A percentile compares a stretch with the other conserved stretches of the same genome.
Conservation (phyloP, 2,329 filamentous ascomycete genomes). For the Hymenoscyphus albidus region DNA sequence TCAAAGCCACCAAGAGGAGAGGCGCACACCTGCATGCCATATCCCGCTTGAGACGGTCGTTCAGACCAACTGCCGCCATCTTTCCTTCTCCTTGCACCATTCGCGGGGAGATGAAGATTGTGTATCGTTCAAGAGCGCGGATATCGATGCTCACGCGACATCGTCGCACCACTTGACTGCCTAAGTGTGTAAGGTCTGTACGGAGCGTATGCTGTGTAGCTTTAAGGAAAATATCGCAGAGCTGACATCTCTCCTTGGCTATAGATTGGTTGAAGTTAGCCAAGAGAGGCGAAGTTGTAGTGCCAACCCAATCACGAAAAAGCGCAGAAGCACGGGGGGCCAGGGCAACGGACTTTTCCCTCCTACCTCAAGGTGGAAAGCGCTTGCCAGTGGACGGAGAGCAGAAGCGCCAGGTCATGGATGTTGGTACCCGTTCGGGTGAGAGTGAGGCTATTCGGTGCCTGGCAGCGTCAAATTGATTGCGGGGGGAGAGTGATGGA, state of each 20-base stretch:
- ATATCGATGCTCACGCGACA: not conserved
- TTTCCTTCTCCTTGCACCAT: not conserved
- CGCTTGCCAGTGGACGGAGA: not conserved
- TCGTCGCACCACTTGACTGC: not conserved
- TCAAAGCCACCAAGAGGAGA: not conserved
- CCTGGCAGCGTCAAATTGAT: not conserved
- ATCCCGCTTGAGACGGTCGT: not conserved
- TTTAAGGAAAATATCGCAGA: not conserved
- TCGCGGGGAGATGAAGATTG: not conserved
- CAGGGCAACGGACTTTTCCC: not conserved
- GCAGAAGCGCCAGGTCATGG: not conserved
- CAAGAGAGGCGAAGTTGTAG: not conserved
- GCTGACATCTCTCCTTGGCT: not conserved
- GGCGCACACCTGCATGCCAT: not conserved
- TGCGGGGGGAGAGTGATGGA: not conserved
- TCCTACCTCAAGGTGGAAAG: not conserved
- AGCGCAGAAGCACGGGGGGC: not conserved
- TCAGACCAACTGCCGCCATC: not conserved
- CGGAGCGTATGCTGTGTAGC: not conserved
- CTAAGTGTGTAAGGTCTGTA: not conserved
- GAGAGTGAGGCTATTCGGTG: not conserved
- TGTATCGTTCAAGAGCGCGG: not conserved
- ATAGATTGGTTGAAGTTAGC: not conserved
- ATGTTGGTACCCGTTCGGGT: not conserved
- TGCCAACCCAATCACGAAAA: slow-evolving; percentile 1